Conservation (phyloP, 129 eudicot species). For the Flaveria robusta region DNA sequence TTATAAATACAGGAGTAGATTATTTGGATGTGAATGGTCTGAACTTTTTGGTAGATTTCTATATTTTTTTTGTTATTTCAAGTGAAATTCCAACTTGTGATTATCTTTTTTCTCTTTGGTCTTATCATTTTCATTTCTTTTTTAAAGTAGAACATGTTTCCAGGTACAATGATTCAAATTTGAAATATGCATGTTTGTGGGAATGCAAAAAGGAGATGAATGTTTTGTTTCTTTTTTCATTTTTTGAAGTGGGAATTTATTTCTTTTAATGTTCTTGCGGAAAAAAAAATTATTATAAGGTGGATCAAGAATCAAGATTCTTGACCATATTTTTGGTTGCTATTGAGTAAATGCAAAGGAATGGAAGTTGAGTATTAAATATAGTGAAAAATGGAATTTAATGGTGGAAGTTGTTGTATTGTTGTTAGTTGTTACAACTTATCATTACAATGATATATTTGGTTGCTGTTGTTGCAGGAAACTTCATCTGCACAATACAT, state of each 20-base stretch:
- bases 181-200: slow-evolving; percentile 4
- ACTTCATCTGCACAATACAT: slow-evolving; percentile 96
- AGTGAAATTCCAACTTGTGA: slow-evolving; percentile 25
- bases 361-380: not conserved
- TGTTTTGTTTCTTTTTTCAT: slow-evolving; percentile 1
- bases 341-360: slow-evolving; percentile 36
- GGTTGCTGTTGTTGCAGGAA: slow-evolving; percentile 58
- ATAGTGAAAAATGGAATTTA: not conserved
- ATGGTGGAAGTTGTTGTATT: slow-evolving; percentile 32
- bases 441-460: not conserved
- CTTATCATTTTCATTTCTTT: not conserved
- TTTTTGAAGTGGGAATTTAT: slow-evolving; percentile 13
- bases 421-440: not conserved
- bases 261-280: not conserved
- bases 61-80: slow-evolving; percentile 22
- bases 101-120: slow-evolving; percentile 11
- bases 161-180: not conserved
- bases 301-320: slow-evolving; percentile 28
- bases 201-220: not conserved
- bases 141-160: not conserved
- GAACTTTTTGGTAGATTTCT: slow-evolving; percentile 7
- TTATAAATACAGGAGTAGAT: not conserved
- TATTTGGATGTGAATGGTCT: slow-evolving; percentile 30
- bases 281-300: slow-evolving; percentile 2
- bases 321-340: slow-evolving; percentile 42